These are phyloP conservation scores for Cephalotrichum gorgonifer DNA, from an alignment of 2,329 filamentous ascomycete species.

Conservation along the genomic window DNA sequence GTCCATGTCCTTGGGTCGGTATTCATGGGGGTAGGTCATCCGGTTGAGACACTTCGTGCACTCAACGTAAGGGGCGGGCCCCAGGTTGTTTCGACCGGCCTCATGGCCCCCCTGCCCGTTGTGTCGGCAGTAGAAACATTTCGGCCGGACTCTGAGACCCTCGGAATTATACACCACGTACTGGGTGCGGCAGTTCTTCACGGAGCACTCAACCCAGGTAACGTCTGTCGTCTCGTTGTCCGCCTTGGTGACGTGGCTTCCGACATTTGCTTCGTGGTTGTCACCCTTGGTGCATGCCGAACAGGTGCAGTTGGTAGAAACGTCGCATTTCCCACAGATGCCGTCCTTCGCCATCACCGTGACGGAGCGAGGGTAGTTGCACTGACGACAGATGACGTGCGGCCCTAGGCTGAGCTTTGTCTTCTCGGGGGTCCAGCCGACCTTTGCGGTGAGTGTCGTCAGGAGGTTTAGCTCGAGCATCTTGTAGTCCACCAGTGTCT, in stretches of 20 bases:
- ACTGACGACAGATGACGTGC: conserved; percentile 26
- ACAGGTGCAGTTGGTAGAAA: conserved; percentile 11
- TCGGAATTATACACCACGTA: conserved; percentile 37
- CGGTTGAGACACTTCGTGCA: conserved; percentile 32
- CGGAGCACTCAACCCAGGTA: conserved; percentile 36
- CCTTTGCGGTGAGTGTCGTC: conserved; percentile 28
- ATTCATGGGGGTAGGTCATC: conserved; percentile 34
- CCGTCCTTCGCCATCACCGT: conserved; percentile 31
- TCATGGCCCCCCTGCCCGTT: conserved; percentile 1
- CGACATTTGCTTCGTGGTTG: conserved; percentile 13
- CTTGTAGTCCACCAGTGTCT: conserved; percentile 33
- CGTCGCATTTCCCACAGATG: conserved; percentile 30
- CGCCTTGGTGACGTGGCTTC: conserved; percentile 18
- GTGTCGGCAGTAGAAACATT: conserved; percentile 37
- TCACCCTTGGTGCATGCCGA: conserved; percentile 9
- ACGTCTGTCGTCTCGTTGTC: conserved; percentile 20
- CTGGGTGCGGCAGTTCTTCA: conserved; percentile 31
- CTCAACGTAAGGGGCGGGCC: conserved; percentile 29
- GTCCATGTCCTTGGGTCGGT: conserved; percentile 24
- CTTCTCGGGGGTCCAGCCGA: conserved; percentile 36
- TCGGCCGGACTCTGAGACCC: conserved; percentile 29
- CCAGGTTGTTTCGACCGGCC: conserved; percentile 5
- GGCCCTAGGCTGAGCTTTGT: conserved; percentile 30
- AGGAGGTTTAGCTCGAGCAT: conserved; percentile 33
- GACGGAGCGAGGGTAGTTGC: conserved; percentile 35